Evolutionary conservation across 768 basidiomycete genomes (phyloP).

Genomic region (Lactarius psammicola): DNA sequence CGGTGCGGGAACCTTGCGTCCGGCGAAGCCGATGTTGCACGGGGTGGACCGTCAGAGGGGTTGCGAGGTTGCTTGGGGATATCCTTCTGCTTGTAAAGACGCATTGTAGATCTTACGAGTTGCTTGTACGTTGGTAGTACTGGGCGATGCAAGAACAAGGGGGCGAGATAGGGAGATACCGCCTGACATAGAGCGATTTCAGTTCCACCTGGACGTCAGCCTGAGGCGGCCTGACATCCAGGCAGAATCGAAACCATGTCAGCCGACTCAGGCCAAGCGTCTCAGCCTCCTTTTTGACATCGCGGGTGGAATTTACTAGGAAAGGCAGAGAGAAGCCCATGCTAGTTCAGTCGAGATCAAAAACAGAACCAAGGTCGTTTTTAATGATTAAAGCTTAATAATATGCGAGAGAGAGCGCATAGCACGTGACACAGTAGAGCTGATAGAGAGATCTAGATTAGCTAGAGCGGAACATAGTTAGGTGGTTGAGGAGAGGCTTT

Average conservation of each 20-base stretch:
- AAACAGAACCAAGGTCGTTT: no score
- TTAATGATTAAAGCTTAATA: no score
- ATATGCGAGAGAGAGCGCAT: no score
- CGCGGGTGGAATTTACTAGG: neutral
- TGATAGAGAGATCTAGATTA: no score
- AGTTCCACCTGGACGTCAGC: conserved; percentile 1
- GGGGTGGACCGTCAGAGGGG: neutral
- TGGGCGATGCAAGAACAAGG: conserved; percentile 18
- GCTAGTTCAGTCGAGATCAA: no score
- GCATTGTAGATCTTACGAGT: conserved; percentile 23
- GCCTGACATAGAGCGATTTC: conserved; percentile 5
- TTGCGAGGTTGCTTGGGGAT: conserved; percentile 5
- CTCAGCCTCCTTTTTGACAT: neutral
- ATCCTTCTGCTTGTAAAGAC: conserved; percentile 21
- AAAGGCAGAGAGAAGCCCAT: no score
- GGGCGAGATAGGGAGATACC: neutral
- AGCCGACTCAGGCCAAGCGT: neutral
- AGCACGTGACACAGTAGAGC: no score
- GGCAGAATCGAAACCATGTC: neutral
- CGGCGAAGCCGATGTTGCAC: neutral
- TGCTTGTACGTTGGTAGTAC: conserved; percentile 18
- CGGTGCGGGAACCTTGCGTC: neutral
- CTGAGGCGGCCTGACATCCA: neutral
- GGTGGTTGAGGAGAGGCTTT: no score
- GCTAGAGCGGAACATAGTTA: no score